Conservation (phyloP, 305 asterid species). For the Ruellia speciosa region DNA sequence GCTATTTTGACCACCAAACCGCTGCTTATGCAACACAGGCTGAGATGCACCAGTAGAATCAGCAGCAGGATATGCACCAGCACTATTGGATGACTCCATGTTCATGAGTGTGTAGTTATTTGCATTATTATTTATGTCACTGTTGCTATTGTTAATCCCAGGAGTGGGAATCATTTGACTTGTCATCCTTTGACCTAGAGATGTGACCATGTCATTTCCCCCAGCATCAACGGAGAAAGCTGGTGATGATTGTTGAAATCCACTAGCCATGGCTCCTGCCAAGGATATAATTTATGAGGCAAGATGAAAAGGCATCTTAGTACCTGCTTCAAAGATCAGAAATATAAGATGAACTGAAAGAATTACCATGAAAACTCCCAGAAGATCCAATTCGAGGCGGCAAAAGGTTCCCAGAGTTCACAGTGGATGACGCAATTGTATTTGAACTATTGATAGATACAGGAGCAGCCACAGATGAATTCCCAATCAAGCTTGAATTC, state of each 20-base stretch:
- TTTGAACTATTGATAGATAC: constrained; percentile 40
- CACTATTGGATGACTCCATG: constrained; percentile 52
- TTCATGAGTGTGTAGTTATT: constrained; percentile 54
- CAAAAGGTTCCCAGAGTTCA: constrained; percentile 49
- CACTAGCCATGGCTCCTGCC: constrained; percentile 57
- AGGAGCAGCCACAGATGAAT: constrained; percentile 48
- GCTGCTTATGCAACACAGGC: constrained; percentile 73
- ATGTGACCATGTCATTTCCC: constrained; percentile 54
- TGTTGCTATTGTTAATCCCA: constrained; percentile 55
- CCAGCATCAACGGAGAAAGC: constrained; percentile 56
- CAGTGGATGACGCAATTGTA: constrained; percentile 38
- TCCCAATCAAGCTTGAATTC: constrained; percentile 41
- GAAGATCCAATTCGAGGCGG: constrained; percentile 52
- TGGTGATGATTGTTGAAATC: constrained; percentile 66
- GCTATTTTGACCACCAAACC: constrained; percentile 72
- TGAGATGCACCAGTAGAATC: constrained; percentile 57
- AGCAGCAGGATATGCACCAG: constrained; percentile 47
- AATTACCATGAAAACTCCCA: constrained; percentile 49
- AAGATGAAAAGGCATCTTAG: constrained; percentile 20
- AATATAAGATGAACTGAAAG: constrained; percentile 47
- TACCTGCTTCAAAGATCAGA: too few relatives aligned
- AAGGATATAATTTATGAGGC: constrained; percentile 24
- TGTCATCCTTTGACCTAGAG: constrained; percentile 68
- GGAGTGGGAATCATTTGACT: constrained; percentile 99
- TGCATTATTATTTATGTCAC: constrained; percentile 35